Conservation (phyloP, 495 filamentous ascomycete species). For the Talaromyces adpressus region DNA sequence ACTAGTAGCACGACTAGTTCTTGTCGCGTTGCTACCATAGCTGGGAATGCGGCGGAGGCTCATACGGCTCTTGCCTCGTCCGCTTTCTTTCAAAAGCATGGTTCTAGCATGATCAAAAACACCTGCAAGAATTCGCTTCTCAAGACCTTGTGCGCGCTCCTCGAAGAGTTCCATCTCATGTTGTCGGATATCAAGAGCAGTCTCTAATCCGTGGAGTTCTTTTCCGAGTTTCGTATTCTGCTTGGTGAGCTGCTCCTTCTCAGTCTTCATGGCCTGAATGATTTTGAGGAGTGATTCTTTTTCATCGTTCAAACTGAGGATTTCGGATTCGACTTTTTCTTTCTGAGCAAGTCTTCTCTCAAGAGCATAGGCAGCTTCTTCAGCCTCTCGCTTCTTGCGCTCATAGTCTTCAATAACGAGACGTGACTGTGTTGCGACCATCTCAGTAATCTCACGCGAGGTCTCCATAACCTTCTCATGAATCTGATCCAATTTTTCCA, state of each 20-base stretch:
- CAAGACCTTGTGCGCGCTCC: constrained; percentile 73
- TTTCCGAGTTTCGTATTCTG: constrained; percentile 72
- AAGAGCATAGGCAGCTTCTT: constrained; percentile 73
- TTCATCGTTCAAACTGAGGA: constrained; percentile 57
- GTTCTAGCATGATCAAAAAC: constrained; percentile 92
- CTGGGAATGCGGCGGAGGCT: constrained; percentile 67
- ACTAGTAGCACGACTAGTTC: constrained; percentile 32
- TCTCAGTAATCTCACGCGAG: constrained; percentile 78
- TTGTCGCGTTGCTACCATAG: constrained; percentile 35
- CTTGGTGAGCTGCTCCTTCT: constrained; percentile 63
- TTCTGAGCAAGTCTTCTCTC: constrained; percentile 73
- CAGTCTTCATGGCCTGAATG: constrained; percentile 49
- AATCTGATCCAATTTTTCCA: constrained; percentile 79
- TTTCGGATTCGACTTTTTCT: constrained; percentile 66
- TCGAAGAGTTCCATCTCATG: constrained; percentile 91
- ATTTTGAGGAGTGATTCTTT: constrained; percentile 55
- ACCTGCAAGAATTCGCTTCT: constrained; percentile 87
- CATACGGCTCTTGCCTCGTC: constrained; percentile 42
- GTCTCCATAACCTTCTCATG: constrained; percentile 82
- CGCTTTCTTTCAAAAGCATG: constrained; percentile 59
- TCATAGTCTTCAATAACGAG: constrained; percentile 74
- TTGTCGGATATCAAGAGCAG: constrained; percentile 75
- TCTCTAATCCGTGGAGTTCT: constrained; percentile 82
- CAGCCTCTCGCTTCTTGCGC: constrained; percentile 69
- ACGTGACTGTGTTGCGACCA: constrained; percentile 72